Conservation (phyloP, 78 protist species). For the Cavenderia fasciculata region DNA sequence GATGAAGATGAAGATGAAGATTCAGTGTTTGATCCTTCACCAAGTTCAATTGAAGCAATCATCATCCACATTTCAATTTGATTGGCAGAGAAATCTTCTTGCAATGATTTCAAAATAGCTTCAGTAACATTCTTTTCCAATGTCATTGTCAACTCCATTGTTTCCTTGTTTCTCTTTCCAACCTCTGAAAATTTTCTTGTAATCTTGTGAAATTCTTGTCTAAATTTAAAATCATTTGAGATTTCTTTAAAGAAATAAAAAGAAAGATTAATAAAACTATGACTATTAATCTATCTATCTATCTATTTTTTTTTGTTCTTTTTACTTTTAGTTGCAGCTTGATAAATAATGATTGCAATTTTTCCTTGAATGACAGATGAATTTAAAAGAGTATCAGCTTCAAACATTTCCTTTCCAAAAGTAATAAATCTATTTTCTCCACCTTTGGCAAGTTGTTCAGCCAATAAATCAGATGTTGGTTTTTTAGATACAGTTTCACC, state of each 20-base stretch:
- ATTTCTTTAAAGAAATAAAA: background rate
- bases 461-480: background rate
- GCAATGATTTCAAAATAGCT: slow-evolving; percentile 11
- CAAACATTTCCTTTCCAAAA: slow-evolving; percentile 52
- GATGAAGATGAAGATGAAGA: too few relatives aligned
- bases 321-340: slow-evolving; percentile 17
- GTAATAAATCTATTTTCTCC: slow-evolving; percentile 17
- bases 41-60: slow-evolving; percentile 18
- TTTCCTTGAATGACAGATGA: slow-evolving; percentile 27
- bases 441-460: background rate
- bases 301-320: too few relatives aligned
- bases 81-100: slow-evolving; percentile 14
- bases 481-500: background rate
- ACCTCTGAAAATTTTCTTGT: background rate
- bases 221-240: slow-evolving; percentile 49
- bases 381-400: background rate
- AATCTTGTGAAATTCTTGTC: slow-evolving; percentile 54
- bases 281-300: too few relatives aligned
- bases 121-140: slow-evolving; percentile 1
- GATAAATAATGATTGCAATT: slow-evolving; percentile 46
- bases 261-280: background rate
- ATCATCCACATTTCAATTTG: slow-evolving; percentile 17
- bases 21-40: too few relatives aligned
- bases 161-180: slow-evolving; percentile 12
- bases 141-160: background rate